Evolutionary conservation across 305 asterid species (phyloP), one percentile per base, ranked within the genome.

Genomic region (Fraxinus nigra): DNA sequence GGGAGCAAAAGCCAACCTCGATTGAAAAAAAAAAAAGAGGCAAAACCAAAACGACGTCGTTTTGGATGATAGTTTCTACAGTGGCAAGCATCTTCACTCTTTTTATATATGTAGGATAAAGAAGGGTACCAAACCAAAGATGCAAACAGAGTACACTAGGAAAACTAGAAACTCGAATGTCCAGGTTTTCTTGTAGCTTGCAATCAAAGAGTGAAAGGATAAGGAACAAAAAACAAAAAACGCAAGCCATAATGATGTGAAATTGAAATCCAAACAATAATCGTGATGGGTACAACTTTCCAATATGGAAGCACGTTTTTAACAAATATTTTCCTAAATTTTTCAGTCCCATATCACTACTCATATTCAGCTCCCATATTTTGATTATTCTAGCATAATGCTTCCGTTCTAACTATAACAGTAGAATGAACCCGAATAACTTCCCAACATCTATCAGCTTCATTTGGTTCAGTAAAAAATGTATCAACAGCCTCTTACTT

Each of bases 401-500:
- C 67, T 56, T 18, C 26, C 18, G 3, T 56, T 18, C 26, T 56
- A 18, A 56, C 28, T 56, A 18, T 56, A 18, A n/a, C 28, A 18
- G 8, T 56, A 5, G 28, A 56, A 56, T 18, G 24, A 5, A 56
- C 67, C 67, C 1, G 11, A 7, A 56, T 56, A 16, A 56, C 20
- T 18, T 56, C 10, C 20, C 67, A 56, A 56, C 67, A 56, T 18
- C 67, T 56, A 56, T 5, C 28, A n/a, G 28, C 67, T 56, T n/a
- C 67, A 18, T 56, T 18, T 56, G 67, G 26, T 56, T n/a, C 20
- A 18, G 5, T 18, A 6, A 56, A 56, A 37, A 38, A 26, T 43
- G 78, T 10, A 61, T 20, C 9, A 26, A 56, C 61, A 13, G 59
- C 46, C 34, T 72, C 79, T 78, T 85, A 92, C 99, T 93, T 92